These are phyloP conservation scores for Gentiana straminea DNA, from an alignment of 257 asterid genomes.

Conservation along the genomic window DNA sequence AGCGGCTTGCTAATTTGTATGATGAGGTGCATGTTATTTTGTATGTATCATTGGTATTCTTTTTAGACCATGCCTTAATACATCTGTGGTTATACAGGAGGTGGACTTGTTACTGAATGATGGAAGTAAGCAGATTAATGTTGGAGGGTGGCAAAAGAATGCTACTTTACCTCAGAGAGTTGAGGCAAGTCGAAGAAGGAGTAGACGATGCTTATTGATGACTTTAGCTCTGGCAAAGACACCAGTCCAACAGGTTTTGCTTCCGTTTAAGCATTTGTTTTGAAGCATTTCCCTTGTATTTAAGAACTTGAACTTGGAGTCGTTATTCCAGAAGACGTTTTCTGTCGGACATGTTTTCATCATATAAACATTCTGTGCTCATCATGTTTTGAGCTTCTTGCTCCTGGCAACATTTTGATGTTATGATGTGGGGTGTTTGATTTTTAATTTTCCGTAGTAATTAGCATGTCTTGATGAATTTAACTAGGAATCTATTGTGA, in stretches of 20 bases:
- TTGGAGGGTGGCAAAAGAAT: slow-evolving; percentile 76
- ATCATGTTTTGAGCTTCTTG: too few relatives aligned
- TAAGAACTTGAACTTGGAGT: background rate
- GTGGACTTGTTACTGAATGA: slow-evolving; percentile 96
- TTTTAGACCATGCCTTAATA: background rate
- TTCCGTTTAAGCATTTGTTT: slow-evolving; percentile 14
- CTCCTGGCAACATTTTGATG: too few relatives aligned
- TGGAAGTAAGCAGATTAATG: slow-evolving; percentile 98
- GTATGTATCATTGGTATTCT: slow-evolving; percentile 9
- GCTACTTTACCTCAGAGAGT: slow-evolving; percentile 72
- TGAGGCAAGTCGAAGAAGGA: slow-evolving; percentile 95
- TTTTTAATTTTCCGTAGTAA: too few relatives aligned
- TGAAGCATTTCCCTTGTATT: background rate
- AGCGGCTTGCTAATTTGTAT: slow-evolving; percentile 85
- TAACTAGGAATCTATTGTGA: background rate
- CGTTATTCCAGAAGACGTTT: background rate
- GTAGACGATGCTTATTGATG: slow-evolving; percentile 95
- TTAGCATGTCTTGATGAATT: too few relatives aligned
- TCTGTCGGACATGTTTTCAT: slow-evolving; percentile 4
- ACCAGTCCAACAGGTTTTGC: slow-evolving; percentile 64
- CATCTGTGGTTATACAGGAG: slow-evolving; percentile 51
- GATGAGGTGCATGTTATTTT: slow-evolving; percentile 62
- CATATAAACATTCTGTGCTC: background rate
- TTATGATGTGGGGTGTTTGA: too few relatives aligned
- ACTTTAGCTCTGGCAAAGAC: slow-evolving; percentile 87